Percentiles rank a stretch among this genome's conserved stretches.
These are phyloP conservation scores for Fusarium sterilihyphosum DNA, from an alignment of 2,329 filamentous ascomycete species.

Conservation along the genomic window DNA sequence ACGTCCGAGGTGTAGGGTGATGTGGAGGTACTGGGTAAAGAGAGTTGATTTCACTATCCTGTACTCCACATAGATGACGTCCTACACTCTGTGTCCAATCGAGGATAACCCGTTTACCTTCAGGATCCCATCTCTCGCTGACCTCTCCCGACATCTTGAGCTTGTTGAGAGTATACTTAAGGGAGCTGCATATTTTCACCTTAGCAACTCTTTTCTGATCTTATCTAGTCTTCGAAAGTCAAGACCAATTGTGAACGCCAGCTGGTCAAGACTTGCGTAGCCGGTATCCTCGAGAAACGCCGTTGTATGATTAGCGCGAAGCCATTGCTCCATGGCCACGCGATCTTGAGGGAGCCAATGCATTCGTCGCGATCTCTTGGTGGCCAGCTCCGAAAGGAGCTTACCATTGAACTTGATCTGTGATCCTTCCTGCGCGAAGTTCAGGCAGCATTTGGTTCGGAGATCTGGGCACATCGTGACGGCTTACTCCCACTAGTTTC, in stretches of 20 bases:
- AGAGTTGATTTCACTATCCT: neutral
- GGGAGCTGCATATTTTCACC: neutral
- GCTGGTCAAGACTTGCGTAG: neutral
- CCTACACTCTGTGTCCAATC: neutral
- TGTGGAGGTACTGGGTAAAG: neutral
- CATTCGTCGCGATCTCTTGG: neutral
- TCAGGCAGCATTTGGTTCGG: neutral
- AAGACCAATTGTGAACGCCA: neutral
- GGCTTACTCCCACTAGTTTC: fast-evolving
- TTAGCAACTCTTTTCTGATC: neutral
- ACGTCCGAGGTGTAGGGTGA: neutral
- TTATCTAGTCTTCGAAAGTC: neutral
- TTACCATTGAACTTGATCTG: neutral
- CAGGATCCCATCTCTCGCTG: neutral
- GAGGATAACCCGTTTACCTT: neutral
- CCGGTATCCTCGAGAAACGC: neutral
- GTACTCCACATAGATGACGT: fast-evolving
- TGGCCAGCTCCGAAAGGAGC: neutral
- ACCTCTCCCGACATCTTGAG: neutral
- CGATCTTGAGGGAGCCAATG: neutral
- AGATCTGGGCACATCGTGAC: no score
- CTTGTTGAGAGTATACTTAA: neutral
- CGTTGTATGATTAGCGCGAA: neutral
- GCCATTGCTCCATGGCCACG: neutral
- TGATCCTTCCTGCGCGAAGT: neutral